Base-by-base conservation (phyloP, 169 alveolate species). In the Perkinsus olseni region DNA sequence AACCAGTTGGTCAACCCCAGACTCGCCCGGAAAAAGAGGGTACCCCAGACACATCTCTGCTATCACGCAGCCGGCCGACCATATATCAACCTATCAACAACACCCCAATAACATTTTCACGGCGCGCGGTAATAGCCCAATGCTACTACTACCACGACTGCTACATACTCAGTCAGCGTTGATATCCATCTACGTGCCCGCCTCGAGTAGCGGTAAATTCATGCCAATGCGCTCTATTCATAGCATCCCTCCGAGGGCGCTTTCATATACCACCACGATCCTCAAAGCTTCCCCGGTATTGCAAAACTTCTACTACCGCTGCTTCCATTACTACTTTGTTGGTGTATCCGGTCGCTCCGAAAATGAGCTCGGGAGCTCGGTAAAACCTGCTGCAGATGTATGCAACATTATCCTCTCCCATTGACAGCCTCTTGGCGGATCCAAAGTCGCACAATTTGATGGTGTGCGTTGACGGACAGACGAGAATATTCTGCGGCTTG, bases 21-120 rank as follows among this genome's bases (percentile, higher is more conserved):
- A 95, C 93, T 98, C 99, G 37, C 99, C 99, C 38, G 99, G 97
- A 95, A 98, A 98, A 82, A 98, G 93, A 37, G 99, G 99, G 92
- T 96, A 96, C 37, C 99, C 99, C 74, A 97, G 93, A 28, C 62
- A 39, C 37, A 98, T 93, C 94, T 98, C 99, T 0, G 99, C 99
- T 31, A 98, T 96, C 0, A 98, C 99, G 94, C 99, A 98, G 20
- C 99, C 99, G 38, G 95, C 95, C n/a, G 99, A 97, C 99, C 99
- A 98, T 4, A 97, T 92, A 95, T 98, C 99, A n/a, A 98, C 82
- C 82, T 98, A 50, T 97, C 97, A n/a, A n/a, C n/a, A n/a, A n/a
- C n/a, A n/a, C n/a, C n/a, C n/a, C n/a, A n/a, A n/a, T n/a, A n/a
- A 13, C 31, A 62, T 0, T 62, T 62, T 62, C 82, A 24, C 17